Evolutionary conservation across 2,329 filamentous ascomycete genomes (phyloP).

Genomic region (Ophiostoma sp.): DNA sequence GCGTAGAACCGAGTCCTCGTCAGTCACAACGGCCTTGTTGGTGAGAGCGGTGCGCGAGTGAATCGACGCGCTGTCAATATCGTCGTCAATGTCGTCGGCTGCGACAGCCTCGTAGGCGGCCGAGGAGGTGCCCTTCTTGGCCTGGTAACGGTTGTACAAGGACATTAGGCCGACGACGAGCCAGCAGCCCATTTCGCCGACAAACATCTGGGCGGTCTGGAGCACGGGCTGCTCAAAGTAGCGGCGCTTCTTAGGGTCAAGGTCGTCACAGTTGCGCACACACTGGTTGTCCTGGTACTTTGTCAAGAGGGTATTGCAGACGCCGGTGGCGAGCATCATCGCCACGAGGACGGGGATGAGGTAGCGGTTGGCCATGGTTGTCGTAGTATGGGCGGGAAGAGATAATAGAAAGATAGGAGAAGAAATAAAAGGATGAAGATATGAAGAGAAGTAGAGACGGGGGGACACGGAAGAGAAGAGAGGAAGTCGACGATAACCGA

Average conservation of each 20-base stretch:
- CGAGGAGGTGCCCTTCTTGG: constrained; percentile 22
- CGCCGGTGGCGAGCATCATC: constrained; percentile 95
- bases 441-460: background rate
- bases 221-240: constrained; percentile 93
- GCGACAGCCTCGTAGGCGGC: constrained; percentile 62
- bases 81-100: constrained; percentile 43
- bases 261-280: constrained; percentile 76
- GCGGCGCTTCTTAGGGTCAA: constrained; percentile 58
- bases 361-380: constrained; percentile 62
- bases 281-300: constrained; percentile 99
- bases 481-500: background rate
- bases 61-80: constrained; percentile 41
- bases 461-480: background rate
- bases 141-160: constrained; percentile 56
- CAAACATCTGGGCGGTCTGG: constrained; percentile 96
- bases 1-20: constrained; percentile 55
- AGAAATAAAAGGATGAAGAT: background rate
- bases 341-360: constrained; percentile 79
- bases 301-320: constrained; percentile 93
- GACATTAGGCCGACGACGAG: constrained; percentile 70
- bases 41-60: constrained; percentile 42
- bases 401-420: background rate
- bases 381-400: constrained; percentile 18
- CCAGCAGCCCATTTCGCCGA: constrained; percentile 95
- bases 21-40: constrained; percentile 29